These are phyloP conservation scores for Backusella sp. DNA, from an alignment of 192 early-diverging fungal genomes.

Conservation along the genomic window DNA sequence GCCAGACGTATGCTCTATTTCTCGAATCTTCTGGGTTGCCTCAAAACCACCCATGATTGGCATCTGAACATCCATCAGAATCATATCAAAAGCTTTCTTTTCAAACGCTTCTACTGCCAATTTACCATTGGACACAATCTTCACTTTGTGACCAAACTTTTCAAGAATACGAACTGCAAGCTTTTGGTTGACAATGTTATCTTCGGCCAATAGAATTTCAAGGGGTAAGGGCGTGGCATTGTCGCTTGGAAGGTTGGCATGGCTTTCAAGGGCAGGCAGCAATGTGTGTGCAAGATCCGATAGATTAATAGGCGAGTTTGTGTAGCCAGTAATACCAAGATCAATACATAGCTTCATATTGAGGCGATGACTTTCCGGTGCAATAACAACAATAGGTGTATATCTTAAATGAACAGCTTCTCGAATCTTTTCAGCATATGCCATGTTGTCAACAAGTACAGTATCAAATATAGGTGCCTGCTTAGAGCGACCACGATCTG, in stretches of 20 bases:
- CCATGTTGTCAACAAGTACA: slow-evolving; percentile 65
- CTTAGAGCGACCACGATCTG: slow-evolving; percentile 26
- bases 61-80: slow-evolving; percentile 90
- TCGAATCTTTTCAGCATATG: slow-evolving; percentile 62
- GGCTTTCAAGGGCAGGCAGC: slow-evolving; percentile 65
- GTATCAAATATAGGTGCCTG: slow-evolving; percentile 57
- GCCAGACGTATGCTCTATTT: slow-evolving; percentile 55
- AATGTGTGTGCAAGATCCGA: slow-evolving; percentile 70
- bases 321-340: slow-evolving; percentile 67
- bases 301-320: slow-evolving; percentile 62
- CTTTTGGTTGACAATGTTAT: slow-evolving; percentile 86
- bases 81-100: slow-evolving; percentile 49
- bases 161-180: slow-evolving; percentile 70
- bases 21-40: slow-evolving; percentile 78
- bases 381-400: slow-evolving; percentile 76
- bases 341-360: slow-evolving; percentile 72
- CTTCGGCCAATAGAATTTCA: slow-evolving; percentile 75
- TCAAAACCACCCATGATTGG: slow-evolving; percentile 89
- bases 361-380: slow-evolving; percentile 51
- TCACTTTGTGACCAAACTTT: slow-evolving; percentile 74
- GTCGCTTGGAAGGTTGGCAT: slow-evolving; percentile 55
- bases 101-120: slow-evolving; percentile 73
- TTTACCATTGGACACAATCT: slow-evolving; percentile 78
- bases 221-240: slow-evolving; percentile 51
- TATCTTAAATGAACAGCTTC: slow-evolving; percentile 58